Percentiles rank a stretch among this genome's conserved stretches.
Conservation (phyloP, 331 rosid species). For the Saraca asoca region DNA sequence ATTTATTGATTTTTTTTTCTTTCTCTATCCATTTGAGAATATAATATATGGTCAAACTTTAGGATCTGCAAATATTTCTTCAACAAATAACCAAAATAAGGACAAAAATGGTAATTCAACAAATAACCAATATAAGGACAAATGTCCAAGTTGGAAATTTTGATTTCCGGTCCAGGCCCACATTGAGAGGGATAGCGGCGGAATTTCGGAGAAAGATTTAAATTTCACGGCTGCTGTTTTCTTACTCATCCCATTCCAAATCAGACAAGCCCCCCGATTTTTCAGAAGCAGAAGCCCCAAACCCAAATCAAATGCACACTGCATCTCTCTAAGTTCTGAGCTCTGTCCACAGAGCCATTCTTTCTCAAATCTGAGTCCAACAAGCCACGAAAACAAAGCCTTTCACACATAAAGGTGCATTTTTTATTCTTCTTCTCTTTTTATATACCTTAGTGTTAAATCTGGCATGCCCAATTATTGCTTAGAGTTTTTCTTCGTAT, state of each 20-base stretch:
- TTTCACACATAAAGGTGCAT: slow-evolving; percentile 6
- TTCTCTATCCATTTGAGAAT: no score
- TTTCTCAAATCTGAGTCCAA: not conserved
- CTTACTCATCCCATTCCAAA: not conserved
- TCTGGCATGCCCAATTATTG: slow-evolving; percentile 15
- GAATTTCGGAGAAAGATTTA: slow-evolving; percentile 42
- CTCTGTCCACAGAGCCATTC: not conserved
- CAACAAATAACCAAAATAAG: no score
- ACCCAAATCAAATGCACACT: not conserved
- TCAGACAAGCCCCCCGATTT: no score
- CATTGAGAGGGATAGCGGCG: slow-evolving; percentile 50
- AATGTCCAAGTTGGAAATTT: not conserved
- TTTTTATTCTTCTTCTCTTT: not conserved
- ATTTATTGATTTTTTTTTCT: no score
- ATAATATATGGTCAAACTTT: no score
- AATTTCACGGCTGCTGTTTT: slow-evolving; percentile 21
- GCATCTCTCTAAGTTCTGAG: not conserved
- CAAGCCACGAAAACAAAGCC: not conserved
- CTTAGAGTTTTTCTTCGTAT: not conserved
- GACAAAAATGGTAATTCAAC: no score
- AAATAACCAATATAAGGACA: not conserved
- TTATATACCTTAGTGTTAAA: not conserved
- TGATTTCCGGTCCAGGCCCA: not conserved
- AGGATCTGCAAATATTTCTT: no score
- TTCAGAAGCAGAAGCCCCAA: not conserved